phyloP scores from a whole-genome alignment of 495 filamentous ascomycete species.

The Tetracladium marchalianum region DNA sequence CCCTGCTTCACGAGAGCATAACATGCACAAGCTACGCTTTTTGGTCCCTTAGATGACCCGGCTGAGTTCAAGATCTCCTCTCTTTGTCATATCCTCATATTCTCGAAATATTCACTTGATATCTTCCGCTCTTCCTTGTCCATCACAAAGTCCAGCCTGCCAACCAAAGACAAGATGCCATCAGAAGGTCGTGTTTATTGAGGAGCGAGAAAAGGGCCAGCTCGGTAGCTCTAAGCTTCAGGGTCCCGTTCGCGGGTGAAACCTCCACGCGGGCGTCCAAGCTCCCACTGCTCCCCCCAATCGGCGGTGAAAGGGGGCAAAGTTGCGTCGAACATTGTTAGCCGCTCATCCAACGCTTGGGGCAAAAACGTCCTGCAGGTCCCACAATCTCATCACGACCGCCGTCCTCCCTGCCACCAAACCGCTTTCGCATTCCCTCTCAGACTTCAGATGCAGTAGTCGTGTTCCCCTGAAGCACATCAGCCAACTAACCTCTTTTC shows the following conservation, averaged over 20 bases:
- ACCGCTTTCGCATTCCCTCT: neutral
- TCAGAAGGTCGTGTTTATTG: too few species aligned
- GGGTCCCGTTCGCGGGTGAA: neutral
- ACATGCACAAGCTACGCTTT: too few species aligned
- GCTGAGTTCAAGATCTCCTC: too few species aligned
- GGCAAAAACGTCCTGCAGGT: slow-evolving; percentile 8
- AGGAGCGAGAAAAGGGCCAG: neutral
- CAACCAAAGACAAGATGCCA: too few species aligned
- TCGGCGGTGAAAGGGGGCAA: neutral
- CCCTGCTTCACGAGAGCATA: too few species aligned
- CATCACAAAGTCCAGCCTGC: too few species aligned
- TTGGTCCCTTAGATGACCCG: too few species aligned
- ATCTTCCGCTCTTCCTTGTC: too few species aligned
- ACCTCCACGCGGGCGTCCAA: neutral
- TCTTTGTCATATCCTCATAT: too few species aligned
- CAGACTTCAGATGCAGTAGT: neutral
- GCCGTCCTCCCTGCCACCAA: neutral
- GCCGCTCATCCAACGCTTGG: neutral
- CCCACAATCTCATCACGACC: slow-evolving; percentile 1
- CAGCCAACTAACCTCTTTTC: neutral
- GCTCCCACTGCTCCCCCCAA: too few species aligned
- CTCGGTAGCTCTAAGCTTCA: neutral
- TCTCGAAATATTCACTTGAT: too few species aligned
- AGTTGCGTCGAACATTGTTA: neutral
- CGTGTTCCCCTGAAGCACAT: neutral